These are phyloP conservation scores for Rhynchospora pubera DNA, from an alignment of 176 grass and related monocot genomes.

Conservation along the genomic window DNA sequence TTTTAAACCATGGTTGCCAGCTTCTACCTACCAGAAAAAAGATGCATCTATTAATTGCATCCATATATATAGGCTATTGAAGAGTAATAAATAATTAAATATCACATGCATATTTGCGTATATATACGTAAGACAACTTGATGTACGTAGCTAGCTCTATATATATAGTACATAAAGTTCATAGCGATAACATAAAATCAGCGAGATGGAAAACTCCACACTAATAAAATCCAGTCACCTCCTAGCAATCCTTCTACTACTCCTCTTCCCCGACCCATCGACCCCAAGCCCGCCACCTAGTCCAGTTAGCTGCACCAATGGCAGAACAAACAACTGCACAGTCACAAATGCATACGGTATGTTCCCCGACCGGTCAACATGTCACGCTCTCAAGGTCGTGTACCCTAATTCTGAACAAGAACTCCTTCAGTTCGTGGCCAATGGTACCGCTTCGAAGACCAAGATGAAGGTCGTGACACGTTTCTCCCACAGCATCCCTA, in stretches of 20 bases:
- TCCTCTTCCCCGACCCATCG: background rate
- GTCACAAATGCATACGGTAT: slow-evolving; percentile 52
- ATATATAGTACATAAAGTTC: background rate
- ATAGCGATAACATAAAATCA: background rate
- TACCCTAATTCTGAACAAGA: slow-evolving; percentile 45
- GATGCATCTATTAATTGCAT: no score
- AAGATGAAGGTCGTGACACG: slow-evolving; percentile 46
- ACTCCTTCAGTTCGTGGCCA: slow-evolving; percentile 28
- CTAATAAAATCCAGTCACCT: background rate
- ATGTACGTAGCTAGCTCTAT: no score
- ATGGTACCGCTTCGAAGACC: slow-evolving; percentile 12
- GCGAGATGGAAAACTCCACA: background rate
- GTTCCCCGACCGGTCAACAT: slow-evolving; percentile 55
- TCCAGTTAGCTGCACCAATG: slow-evolving; percentile 19
- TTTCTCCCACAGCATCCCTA: slow-evolving; percentile 54
- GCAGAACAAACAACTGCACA: slow-evolving; percentile 26
- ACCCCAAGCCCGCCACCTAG: slow-evolving; percentile 17
- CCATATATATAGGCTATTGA: no score
- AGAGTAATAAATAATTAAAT: no score
- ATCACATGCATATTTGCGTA: background rate
- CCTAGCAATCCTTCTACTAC: background rate
- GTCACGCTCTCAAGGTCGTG: slow-evolving; percentile 20
- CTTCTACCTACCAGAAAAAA: no score
- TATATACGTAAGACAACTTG: background rate
- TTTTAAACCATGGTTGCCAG: no score